A percentile compares a stretch with the other conserved stretches of the same genome.
Conservation (phyloP, 305 asterid species). For the Fraxinus paxiana region DNA sequence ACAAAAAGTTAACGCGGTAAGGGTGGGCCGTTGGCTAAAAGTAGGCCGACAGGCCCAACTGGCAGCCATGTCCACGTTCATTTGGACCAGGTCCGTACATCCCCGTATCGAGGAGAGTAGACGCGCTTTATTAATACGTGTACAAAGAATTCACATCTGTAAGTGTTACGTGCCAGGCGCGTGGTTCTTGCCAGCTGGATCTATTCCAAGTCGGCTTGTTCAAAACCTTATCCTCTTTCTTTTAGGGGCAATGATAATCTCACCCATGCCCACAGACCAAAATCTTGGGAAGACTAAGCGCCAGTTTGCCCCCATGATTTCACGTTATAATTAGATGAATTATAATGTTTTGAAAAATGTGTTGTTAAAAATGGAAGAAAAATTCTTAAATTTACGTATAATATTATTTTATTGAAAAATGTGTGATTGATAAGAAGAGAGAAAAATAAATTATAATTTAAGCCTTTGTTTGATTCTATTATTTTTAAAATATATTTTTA, state of each 20-base stretch:
- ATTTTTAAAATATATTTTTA: too few relatives aligned
- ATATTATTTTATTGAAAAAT: too few relatives aligned
- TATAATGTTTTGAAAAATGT: too few relatives aligned
- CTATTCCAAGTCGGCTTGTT: neutral
- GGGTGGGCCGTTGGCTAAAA: neutral
- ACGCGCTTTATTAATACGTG: neutral
- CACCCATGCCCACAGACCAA: neutral
- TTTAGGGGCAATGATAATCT: neutral
- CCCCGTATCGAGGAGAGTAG: neutral
- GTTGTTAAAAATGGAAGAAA: too few relatives aligned
- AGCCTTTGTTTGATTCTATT: too few relatives aligned
- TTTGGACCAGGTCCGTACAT: neutral
- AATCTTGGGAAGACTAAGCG: neutral
- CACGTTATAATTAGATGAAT: too few relatives aligned
- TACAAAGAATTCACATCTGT: neutral
- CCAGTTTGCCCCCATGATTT: neutral
- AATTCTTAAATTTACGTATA: too few relatives aligned
- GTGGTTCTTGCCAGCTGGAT: conserved; percentile 23
- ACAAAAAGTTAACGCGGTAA: neutral
- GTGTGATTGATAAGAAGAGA: too few relatives aligned
- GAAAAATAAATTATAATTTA: too few relatives aligned
- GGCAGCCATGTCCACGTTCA: neutral
- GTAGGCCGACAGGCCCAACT: conserved; percentile 1
- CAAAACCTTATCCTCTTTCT: conserved; percentile 8
- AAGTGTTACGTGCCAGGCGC: neutral